phyloP scores from a whole-genome alignment of 345 rosid genomes.

The Kandelia obovata region DNA sequence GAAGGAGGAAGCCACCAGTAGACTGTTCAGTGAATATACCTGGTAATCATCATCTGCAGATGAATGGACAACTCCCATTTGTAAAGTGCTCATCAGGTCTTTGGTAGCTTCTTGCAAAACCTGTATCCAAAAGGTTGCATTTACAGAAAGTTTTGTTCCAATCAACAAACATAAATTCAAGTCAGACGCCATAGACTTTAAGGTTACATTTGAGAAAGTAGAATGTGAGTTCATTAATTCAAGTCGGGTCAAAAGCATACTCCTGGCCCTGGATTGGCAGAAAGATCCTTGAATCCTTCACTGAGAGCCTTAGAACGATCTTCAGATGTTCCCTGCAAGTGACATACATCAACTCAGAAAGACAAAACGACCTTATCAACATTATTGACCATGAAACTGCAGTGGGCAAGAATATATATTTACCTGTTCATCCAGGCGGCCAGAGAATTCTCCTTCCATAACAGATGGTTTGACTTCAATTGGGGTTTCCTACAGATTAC shows the following conservation, averaged over 20 bases:
- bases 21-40: slow-evolving; percentile 27
- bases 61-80: slow-evolving; percentile 40
- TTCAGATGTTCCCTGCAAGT: slow-evolving; percentile 42
- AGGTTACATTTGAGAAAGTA: not conserved
- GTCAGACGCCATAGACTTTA: not conserved
- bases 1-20: not conserved
- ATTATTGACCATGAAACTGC: slow-evolving; percentile 5
- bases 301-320: slow-evolving; percentile 33
- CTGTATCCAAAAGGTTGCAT: slow-evolving; percentile 24
- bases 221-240: slow-evolving; percentile 8
- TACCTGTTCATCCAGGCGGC: slow-evolving; percentile 44
- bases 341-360: slow-evolving; percentile 21
- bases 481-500: slow-evolving; percentile 43
- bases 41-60: slow-evolving; percentile 60
- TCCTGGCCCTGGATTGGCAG: slow-evolving; percentile 39
- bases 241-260: slow-evolving; percentile 28
- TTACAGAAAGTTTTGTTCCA: slow-evolving; percentile 1
- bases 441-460: slow-evolving; percentile 42
- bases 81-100: slow-evolving; percentile 35
- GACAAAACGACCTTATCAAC: not conserved
- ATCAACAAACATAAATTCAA: not conserved
- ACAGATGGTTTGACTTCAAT: slow-evolving; percentile 47
- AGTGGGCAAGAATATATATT: slow-evolving; percentile 13
- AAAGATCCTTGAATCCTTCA: slow-evolving; percentile 28
- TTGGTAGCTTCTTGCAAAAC: slow-evolving; percentile 40